Base-by-base conservation (phyloP, 2,329 filamentous ascomycete species). In the Chaetomiaceae sp. region DNA sequence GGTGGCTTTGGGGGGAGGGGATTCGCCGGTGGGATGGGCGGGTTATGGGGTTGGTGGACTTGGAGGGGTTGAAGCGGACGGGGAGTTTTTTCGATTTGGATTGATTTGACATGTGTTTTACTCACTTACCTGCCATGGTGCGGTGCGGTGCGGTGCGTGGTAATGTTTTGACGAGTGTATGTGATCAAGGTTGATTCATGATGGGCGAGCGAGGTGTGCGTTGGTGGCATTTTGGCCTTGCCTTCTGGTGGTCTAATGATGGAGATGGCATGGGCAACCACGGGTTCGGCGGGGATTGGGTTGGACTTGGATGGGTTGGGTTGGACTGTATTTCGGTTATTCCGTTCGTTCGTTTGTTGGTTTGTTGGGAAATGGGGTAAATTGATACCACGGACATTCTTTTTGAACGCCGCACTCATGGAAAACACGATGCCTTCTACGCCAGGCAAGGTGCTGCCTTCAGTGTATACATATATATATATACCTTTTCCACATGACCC, bases 1-100 rank as follows among this genome's bases (percentile, higher is more conserved):
- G 75, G 70, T 75, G 70, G 65, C 64, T 70, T 36, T 71, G 62
- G 45, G 74, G 72, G 30, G 73, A 76, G 61, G 50, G 61, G 3
- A 64, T 79, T 2, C 65, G 70, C 59, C 61, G 71, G 27, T 60
- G 71, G 32, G 77, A 80, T 55, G 77, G 76, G 4, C 64, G 65
- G 50, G 66, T 75, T 5, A 75, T 80, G 75, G 70, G 70, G 4
- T 62, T 76, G 13, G 69, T 77, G 6, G 73, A 78, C 54, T 51
- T 76, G 63, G 66, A 67, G n/a, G 63, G 70, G 42, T 46, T 76
- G 52, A 75, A 72, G 66, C 60, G 69, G 53, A 66, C 65, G 5
- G 69, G 63, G 16, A 78, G 75, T 23, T 63, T 62, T 40, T 63
- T 63, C 53, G 61, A 63, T 41, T 50, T 54, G 32, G 61, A 63